Evolutionary conservation across 306 rosid species (phyloP).

Genomic region (Corylus heterophylla): DNA sequence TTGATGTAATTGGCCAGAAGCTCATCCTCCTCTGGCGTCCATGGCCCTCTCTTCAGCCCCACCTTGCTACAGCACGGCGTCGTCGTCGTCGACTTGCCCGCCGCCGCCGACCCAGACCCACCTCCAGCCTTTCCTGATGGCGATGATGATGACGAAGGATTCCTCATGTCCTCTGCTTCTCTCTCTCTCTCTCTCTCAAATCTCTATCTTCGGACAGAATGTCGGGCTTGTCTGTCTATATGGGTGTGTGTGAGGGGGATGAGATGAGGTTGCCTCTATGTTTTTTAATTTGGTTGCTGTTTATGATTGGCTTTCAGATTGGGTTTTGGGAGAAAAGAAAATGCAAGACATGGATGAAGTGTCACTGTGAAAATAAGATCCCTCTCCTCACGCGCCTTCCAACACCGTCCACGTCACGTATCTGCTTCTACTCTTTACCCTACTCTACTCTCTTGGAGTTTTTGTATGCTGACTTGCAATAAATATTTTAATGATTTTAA

Average conservation of each 20-base stretch:
- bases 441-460: not conserved
- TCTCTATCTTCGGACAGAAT: not conserved
- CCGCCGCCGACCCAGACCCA: not conserved
- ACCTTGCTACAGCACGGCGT: conserved; percentile 68
- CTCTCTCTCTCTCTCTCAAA: not conserved
- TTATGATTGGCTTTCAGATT: too few species aligned
- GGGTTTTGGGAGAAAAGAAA: too few species aligned
- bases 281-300: too few species aligned
- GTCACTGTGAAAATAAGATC: too few species aligned
- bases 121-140: not conserved
- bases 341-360: too few species aligned
- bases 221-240: not conserved
- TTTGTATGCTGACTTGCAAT: too few species aligned
- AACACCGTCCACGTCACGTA: not conserved
- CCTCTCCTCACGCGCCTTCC: not conserved
- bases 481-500: too few species aligned
- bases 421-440: not conserved
- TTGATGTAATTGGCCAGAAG: conserved; percentile 49
- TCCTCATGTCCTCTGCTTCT: conserved; percentile 27
- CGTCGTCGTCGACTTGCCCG: not conserved
- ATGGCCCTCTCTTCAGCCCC: conserved; percentile 85
- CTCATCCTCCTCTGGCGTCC: conserved; percentile 81
- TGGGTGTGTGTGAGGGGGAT: too few species aligned
- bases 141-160: conserved; percentile 11
- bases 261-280: too few species aligned